These are phyloP conservation scores for Cyclocybe aegerita DNA, from an alignment of 768 basidiomycete genomes.

Conservation along the genomic window DNA sequence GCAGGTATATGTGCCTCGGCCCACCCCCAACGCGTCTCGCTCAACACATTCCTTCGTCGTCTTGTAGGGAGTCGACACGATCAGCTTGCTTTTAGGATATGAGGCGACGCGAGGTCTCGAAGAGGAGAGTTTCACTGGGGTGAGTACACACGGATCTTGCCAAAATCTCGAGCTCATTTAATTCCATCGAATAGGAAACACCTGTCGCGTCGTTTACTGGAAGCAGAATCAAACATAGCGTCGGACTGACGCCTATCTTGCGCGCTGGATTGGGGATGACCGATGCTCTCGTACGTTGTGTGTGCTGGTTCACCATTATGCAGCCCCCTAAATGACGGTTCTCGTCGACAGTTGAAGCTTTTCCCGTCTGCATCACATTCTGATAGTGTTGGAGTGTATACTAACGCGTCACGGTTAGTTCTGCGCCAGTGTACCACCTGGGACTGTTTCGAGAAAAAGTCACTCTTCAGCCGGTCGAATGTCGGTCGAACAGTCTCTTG, in stretches of 20 bases:
- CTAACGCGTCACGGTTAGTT: constrained; percentile 1
- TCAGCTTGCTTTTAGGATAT: constrained; percentile 78
- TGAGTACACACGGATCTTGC: constrained; percentile 32
- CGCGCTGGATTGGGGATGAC: constrained; percentile 94
- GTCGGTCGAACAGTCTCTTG: constrained; percentile 35
- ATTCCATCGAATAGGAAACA: constrained; percentile 49
- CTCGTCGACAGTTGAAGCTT: constrained; percentile 50
- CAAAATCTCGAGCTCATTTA: neutral
- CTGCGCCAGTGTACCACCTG: constrained; percentile 85
- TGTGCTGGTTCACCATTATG: constrained; percentile 26
- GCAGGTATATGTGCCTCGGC: constrained; percentile 43
- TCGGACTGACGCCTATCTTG: constrained; percentile 89
- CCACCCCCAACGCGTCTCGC: neutral
- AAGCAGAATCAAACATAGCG: constrained; percentile 65
- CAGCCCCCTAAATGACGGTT: neutral
- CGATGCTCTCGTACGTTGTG: constrained; percentile 65
- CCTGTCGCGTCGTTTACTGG: constrained; percentile 83
- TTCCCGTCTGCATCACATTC: constrained; percentile 63
- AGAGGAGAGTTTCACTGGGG: constrained; percentile 61
- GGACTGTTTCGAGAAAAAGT: constrained; percentile 89
- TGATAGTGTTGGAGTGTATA: neutral
- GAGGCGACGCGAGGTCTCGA: constrained; percentile 76
- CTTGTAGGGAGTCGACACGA: constrained; percentile 65
- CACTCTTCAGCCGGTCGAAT: constrained; percentile 88
- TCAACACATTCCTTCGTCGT: neutral